Evolutionary conservation across 225 moss, liverwort and hornwort genomes (phyloP), one percentile per base, ranked within the genome.

Genomic region (Polytrichum commune): DNA sequence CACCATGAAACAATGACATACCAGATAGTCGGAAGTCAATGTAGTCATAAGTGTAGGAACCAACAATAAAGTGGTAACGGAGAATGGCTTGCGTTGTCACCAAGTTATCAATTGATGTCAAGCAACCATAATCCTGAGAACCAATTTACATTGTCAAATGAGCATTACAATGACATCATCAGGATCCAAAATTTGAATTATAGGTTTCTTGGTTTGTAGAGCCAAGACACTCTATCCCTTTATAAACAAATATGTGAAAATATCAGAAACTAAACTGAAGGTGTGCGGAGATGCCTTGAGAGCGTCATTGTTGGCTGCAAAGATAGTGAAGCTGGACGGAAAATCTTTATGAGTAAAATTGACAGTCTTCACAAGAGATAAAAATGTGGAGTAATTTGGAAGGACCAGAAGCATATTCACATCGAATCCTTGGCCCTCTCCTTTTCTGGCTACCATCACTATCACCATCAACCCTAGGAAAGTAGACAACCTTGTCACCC

Each of bases 271-370:
- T 35, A 35, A 35, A 9, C 35, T 9, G 9, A 16, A 46, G 46
- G 46, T 46, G 46, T 46, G 16, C 13, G 16, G 13, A 46, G 46
- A 46, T 64, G 30, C 64, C 64, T 64, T 30, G 28, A 64, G 27
- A 64, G 64, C 64, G 18, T 64, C 64, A 20, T 64, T 64, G 64
- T 64, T 64, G 30, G 64, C 29, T 29, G 64, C 64, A 64, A 64
- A 64, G 18, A 64, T 30, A 20, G 64, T 64, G 18, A 64, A 64
- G 27, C 64, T 64, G 29, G 64, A 64, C 7, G 64, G 64, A 7
- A 64, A 30, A n/a, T 26, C 19, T 64, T 64, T 64, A 30, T 28
- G 30, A 5, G 64, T 30, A 26, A 64, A 30, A 28, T 64, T 64
- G 18, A 20, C 64, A 28, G 19, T 19, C 64, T 64, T 64, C 7